A percentile compares a stretch with the other conserved stretches of the same genome.
phyloP scores from a whole-genome alignment of 208 protist genomes.

The Leishmania tropica region DNA sequence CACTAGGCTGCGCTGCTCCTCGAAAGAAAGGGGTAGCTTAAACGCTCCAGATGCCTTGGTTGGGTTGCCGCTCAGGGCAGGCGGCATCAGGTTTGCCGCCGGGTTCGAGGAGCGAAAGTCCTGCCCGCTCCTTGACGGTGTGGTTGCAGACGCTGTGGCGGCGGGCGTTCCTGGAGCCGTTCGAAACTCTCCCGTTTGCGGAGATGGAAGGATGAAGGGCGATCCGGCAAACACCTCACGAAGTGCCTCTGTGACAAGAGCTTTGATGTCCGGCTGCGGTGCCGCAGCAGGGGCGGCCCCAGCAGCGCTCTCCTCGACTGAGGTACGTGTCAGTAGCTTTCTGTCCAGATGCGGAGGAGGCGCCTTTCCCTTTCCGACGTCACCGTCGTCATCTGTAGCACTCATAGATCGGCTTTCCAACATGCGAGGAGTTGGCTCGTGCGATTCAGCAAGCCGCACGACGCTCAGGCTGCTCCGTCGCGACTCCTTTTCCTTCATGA shows the following conservation, averaged over 20 bases:
- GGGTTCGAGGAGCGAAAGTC: neutral
- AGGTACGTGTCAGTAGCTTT: conserved; percentile 18
- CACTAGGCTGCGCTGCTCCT: conserved; percentile 57
- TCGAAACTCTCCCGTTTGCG: conserved; percentile 11
- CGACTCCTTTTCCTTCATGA: conserved; percentile 37
- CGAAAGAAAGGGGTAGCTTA: conserved; percentile 30
- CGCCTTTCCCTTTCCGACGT: conserved; percentile 7
- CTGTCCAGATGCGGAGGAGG: conserved; percentile 34
- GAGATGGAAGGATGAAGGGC: conserved; percentile 59
- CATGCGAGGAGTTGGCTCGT: conserved; percentile 14
- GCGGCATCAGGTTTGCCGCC: conserved; percentile 3
- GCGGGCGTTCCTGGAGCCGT: conserved; percentile 17
- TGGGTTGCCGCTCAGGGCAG: conserved; percentile 2
- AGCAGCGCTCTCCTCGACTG: neutral
- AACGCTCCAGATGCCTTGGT: conserved; percentile 2
- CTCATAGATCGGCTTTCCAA: conserved; percentile 29
- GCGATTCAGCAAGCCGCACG: neutral
- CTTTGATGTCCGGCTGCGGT: conserved; percentile 47
- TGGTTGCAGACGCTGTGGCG: neutral
- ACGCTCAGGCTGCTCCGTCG: conserved; percentile 6
- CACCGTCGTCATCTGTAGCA: conserved; percentile 32
- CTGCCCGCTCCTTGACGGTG: conserved; percentile 5
- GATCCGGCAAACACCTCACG: conserved; percentile 65
- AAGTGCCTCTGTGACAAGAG: conserved; percentile 67
- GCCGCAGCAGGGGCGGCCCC: conserved; percentile 1